Percentiles rank a stretch among this genome's conserved stretches.
Conservation (phyloP, 2,329 filamentous ascomycete genomes). For the Epichloe sylvatica region DNA sequence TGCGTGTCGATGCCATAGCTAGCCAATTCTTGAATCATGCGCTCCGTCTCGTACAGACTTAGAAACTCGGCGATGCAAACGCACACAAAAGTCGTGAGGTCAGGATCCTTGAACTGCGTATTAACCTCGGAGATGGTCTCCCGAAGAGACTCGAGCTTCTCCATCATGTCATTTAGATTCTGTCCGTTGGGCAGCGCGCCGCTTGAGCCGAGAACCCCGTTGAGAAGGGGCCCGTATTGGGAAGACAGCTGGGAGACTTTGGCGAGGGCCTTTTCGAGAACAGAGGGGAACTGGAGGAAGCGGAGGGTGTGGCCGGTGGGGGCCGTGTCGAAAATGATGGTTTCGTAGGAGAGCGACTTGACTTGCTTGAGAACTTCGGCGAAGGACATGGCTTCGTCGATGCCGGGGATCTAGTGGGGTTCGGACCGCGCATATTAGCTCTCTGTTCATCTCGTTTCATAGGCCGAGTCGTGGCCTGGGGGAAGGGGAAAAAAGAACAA, state of each 20-base stretch:
- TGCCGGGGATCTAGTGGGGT: conserved; percentile 67
- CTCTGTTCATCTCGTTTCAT: not conserved
- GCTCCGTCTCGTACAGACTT: conserved; percentile 93
- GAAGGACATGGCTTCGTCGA: conserved; percentile 99
- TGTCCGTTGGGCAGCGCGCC: conserved; percentile 74
- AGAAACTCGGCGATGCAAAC: conserved; percentile 98
- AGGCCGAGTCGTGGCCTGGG: not conserved
- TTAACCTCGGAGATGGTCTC: conserved; percentile 94
- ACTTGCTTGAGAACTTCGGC: conserved; percentile 98
- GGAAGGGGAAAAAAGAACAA: no score
- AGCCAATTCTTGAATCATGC: conserved; percentile 96
- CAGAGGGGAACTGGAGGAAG: conserved; percentile 95
- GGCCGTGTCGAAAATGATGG: conserved; percentile 97
- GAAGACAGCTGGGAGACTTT: conserved; percentile 88
- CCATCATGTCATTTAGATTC: conserved; percentile 79
- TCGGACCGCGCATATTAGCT: not conserved
- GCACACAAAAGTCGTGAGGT: conserved; percentile 92
- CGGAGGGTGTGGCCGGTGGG: conserved; percentile 95
- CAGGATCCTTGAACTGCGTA: conserved; percentile 92
- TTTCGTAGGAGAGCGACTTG: conserved; percentile 96
- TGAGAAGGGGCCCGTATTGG: conserved; percentile 92
- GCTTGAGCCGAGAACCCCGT: conserved; percentile 74
- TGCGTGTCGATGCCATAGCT: conserved; percentile 93
- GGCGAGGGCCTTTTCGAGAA: conserved; percentile 95
- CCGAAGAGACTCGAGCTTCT: conserved; percentile 86